Conservation (phyloP, 768 basidiomycete species). For the Panellus pusillus region DNA sequence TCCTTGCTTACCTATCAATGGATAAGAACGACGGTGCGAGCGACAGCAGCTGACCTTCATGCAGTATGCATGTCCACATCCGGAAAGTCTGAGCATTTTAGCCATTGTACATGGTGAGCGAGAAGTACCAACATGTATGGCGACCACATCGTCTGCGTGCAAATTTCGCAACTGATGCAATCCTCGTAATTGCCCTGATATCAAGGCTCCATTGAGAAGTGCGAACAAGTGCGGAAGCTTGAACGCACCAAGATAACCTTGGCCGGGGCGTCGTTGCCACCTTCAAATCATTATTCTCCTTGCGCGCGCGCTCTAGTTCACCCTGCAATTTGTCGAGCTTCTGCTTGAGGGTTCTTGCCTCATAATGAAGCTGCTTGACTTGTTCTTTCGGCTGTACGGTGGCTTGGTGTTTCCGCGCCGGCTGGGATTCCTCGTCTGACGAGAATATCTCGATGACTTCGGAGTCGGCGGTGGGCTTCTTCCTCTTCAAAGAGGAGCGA, state of each 20-base stretch:
- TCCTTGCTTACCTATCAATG: constrained; percentile 30
- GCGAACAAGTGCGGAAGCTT: neutral
- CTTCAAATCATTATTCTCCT: constrained; percentile 32
- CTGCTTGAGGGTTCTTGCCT: constrained; percentile 32
- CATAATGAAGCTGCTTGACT: constrained; percentile 45
- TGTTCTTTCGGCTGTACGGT: constrained; percentile 34
- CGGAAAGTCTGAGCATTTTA: constrained; percentile 45
- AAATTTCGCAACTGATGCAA: constrained; percentile 61
- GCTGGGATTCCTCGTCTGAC: constrained; percentile 44
- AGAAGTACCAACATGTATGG: constrained; percentile 57
- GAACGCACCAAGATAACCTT: constrained; percentile 34
- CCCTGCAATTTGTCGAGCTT: constrained; percentile 24
- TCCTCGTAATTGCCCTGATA: constrained; percentile 51
- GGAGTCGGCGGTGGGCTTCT: constrained; percentile 17
- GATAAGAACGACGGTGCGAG: too few species aligned
- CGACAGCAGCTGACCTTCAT: constrained; percentile 23
- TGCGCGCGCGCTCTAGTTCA: constrained; percentile 22
- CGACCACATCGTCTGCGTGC: constrained; percentile 60
- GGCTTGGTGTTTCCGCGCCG: constrained; percentile 16
- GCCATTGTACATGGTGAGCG: neutral
- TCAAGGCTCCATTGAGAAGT: constrained; percentile 27
- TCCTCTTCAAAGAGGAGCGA: constrained; percentile 27
- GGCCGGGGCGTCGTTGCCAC: constrained; percentile 25
- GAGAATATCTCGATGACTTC: constrained; percentile 61
- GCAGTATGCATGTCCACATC: constrained; percentile 75